Base-by-base conservation (phyloP, 352 stramenopile genomes). In the Phytophthora sp. region DNA sequence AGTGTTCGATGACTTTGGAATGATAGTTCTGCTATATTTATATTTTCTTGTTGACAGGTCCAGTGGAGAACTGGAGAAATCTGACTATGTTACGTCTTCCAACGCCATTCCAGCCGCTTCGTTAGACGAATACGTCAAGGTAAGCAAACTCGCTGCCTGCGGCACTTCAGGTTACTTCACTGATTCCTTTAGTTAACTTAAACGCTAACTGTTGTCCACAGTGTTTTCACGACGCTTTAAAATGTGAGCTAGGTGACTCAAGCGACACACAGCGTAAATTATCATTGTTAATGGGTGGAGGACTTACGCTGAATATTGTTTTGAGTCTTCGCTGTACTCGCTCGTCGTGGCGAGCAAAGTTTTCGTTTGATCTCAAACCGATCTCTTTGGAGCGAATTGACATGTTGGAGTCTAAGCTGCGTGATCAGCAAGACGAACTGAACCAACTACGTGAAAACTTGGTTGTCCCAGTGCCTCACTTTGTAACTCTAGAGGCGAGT, bases 181-280 rank as follows among this genome's bases (percentile, higher is more conserved):
- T n/a, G n/a, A n/a, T n/a, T n/a, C n/a, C n/a, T n/a, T n/a, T n/a
- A n/a, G n/a, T n/a, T n/a, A n/a, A n/a, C n/a, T n/a, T n/a, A n/a
- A n/a, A n/a, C n/a, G n/a, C n/a, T n/a, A n/a, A n/a, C n/a, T n/a
- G n/a, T n/a, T 56, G 30, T 46, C 3, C 9, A 72, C 9, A 74
- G 59, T 66, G 23, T 8, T 74, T 74, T n/a, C 43, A 52, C 27
- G 59, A 70, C 9, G 15, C 37, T 3, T 17, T 74, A 11, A 13
- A 57, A 15, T 18, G 42, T 9, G 24, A 57, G n/a, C 18, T 66
- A 12, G 31, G 46, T 18, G 21, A 31, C 10, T 45, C 28, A 0
- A 35, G 26, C 35, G 46, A 62, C 49, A 30, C 32, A 1, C 46
- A 66, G n/a, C 53, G 59, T 3, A 35, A 50, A 10, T 28, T 74